Conservation (phyloP, 163 green algal species). For the Coccomyxa subellipsoidea region DNA sequence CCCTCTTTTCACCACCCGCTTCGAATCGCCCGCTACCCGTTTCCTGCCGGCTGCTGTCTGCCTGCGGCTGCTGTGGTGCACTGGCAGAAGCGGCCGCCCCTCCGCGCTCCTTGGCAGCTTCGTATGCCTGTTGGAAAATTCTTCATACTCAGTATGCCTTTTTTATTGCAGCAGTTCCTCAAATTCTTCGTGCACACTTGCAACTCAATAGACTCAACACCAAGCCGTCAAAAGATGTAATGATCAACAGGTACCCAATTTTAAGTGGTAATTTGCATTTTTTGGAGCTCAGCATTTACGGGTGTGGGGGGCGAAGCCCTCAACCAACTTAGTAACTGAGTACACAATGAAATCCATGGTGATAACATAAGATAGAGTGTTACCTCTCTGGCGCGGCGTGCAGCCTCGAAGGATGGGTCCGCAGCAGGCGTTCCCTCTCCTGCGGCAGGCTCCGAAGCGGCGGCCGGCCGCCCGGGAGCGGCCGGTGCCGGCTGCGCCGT, state of each 20-base stretch:
- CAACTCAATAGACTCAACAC: not conserved
- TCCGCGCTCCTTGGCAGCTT: not conserved
- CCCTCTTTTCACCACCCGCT: not conserved
- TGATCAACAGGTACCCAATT: too few species aligned
- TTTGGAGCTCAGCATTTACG: too few species aligned
- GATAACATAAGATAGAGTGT: too few species aligned
- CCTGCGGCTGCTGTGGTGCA: not conserved
- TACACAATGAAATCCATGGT: too few species aligned
- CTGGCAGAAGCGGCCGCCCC: too few species aligned
- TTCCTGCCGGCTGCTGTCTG: not conserved
- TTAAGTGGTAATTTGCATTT: too few species aligned
- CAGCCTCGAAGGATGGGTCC: constrained; percentile 12
- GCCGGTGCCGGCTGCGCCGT: not conserved
- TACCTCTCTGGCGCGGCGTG: constrained; percentile 9
- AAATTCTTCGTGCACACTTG: not conserved
- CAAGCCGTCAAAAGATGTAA: not conserved
- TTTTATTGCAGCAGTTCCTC: too few species aligned
- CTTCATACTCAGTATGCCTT: too few species aligned
- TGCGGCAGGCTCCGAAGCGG: constrained; percentile 11
- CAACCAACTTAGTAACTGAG: too few species aligned
- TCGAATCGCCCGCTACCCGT: not conserved
- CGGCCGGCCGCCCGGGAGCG: not conserved
- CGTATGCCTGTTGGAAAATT: not conserved
- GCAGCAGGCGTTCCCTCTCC: not conserved
- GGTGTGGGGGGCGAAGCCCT: too few species aligned